Evolutionary conservation across 1,284 basidiomycete species (phyloP).

Genomic region (Apiotrichum gracile): DNA sequence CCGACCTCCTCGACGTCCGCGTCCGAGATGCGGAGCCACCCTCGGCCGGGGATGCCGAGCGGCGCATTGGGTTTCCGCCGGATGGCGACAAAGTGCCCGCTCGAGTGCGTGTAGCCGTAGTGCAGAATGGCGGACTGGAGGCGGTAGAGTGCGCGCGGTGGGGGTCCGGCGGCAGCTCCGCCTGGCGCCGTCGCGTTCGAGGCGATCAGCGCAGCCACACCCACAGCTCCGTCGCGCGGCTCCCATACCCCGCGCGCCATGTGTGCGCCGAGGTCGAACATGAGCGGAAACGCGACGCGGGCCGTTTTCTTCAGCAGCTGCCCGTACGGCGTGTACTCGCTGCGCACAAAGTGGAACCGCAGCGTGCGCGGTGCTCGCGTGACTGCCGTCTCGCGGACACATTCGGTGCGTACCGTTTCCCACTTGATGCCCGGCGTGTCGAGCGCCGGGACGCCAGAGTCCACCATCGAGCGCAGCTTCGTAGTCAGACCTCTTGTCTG

Average conservation of each 20-base stretch:
- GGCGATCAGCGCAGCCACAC: neutral
- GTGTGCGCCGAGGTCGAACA: slow-evolving; percentile 77
- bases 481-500: slow-evolving; percentile 63
- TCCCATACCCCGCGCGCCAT: slow-evolving; percentile 39
- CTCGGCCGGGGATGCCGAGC: slow-evolving; percentile 27
- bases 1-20: slow-evolving; percentile 72
- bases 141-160: slow-evolving; percentile 61
- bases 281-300: slow-evolving; percentile 71
- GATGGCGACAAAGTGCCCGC: slow-evolving; percentile 85
- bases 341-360: slow-evolving; percentile 79
- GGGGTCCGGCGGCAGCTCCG: neutral
- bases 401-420: slow-evolving; percentile 32
- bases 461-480: slow-evolving; percentile 59
- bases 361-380: slow-evolving; percentile 71
- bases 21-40: slow-evolving; percentile 80
- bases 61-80: slow-evolving; percentile 63
- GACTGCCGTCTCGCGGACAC: slow-evolving; percentile 32
- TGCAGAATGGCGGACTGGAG: slow-evolving; percentile 79
- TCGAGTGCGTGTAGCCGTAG: slow-evolving; percentile 73
- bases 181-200: neutral
- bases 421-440: slow-evolving; percentile 27
- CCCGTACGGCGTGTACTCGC: slow-evolving; percentile 61
- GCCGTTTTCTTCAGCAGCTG: slow-evolving; percentile 75
- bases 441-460: slow-evolving; percentile 30
- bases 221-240: slow-evolving; percentile 9